phyloP scores from a whole-genome alignment of 192 early-diverging fungal genomes.

The Rhizoclosmatium globosum region DNA sequence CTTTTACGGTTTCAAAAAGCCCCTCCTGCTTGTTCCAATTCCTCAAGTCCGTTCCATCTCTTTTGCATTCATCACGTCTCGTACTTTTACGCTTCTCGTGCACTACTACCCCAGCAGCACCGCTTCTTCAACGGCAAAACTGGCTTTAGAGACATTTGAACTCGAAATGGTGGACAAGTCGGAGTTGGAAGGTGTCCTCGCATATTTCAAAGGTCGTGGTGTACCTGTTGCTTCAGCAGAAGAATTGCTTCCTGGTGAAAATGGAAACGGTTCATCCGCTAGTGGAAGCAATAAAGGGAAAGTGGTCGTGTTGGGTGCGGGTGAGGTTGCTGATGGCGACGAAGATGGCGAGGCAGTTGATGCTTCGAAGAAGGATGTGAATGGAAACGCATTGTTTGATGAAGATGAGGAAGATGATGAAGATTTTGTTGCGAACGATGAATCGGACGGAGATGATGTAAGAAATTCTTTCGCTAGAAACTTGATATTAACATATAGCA shows the following conservation, averaged over 20 bases:
- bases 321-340: neutral
- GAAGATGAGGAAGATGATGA: neutral
- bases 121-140: neutral
- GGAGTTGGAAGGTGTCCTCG: constrained; percentile 22
- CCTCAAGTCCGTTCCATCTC: neutral
- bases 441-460: neutral
- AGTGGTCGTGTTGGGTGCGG: neutral
- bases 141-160: neutral
- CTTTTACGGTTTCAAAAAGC: constrained; percentile 34
- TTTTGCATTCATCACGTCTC: constrained; percentile 6
- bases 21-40: neutral
- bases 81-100: constrained; percentile 15
- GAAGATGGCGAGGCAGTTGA: neutral
- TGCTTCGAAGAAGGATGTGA: neutral
- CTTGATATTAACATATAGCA: neutral
- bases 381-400: neutral
- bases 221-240: neutral
- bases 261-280: neutral
- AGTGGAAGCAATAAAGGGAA: neutral
- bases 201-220: constrained; percentile 29
- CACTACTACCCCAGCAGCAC: neutral
- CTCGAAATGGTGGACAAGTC: constrained; percentile 26
- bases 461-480: neutral
- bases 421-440: neutral
- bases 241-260: neutral